These are phyloP conservation scores for Paramecium tetraurelia DNA, from an alignment of 73 alveolate genomes.

Conservation along the genomic window DNA sequence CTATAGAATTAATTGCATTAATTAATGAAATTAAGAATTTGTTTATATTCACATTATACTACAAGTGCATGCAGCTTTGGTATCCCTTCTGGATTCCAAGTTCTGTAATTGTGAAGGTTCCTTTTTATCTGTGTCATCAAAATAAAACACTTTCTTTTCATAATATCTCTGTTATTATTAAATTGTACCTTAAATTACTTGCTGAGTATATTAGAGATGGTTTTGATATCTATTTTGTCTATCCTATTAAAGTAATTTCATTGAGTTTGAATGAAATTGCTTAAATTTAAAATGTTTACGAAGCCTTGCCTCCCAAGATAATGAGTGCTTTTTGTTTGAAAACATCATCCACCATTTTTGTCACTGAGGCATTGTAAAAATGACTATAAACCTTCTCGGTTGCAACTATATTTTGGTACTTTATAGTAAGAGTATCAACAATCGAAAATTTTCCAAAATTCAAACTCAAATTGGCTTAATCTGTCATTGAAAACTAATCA, in stretches of 20 bases:
- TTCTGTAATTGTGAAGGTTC: background rate
- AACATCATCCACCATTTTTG: constrained; percentile 28
- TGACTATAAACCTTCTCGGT: constrained; percentile 14
- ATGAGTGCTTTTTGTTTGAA: background rate
- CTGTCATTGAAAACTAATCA: background rate
- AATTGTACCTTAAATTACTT: background rate
- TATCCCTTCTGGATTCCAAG: background rate
- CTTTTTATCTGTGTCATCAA: background rate
- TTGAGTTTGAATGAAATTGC: background rate
- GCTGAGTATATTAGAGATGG: constrained; percentile 29
- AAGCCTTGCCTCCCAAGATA: constrained; percentile 13
- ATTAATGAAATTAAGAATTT: background rate
- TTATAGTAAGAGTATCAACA: constrained; percentile 18
- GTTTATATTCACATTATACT: background rate
- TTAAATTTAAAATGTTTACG: background rate
- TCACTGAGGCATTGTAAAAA: constrained; percentile 21
- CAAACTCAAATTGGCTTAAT: background rate
- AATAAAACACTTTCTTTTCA: background rate
- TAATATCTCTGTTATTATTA: background rate
- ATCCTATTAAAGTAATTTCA: constrained; percentile 7
- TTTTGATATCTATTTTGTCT: background rate
- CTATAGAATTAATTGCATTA: too few species aligned
- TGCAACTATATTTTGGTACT: background rate
- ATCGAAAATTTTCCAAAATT: constrained; percentile 13
- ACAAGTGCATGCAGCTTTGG: background rate